These are phyloP conservation scores for Neopestalotiopsis sp. DNA, from an alignment of 2,329 filamentous ascomycete species.

Conservation along the genomic window DNA sequence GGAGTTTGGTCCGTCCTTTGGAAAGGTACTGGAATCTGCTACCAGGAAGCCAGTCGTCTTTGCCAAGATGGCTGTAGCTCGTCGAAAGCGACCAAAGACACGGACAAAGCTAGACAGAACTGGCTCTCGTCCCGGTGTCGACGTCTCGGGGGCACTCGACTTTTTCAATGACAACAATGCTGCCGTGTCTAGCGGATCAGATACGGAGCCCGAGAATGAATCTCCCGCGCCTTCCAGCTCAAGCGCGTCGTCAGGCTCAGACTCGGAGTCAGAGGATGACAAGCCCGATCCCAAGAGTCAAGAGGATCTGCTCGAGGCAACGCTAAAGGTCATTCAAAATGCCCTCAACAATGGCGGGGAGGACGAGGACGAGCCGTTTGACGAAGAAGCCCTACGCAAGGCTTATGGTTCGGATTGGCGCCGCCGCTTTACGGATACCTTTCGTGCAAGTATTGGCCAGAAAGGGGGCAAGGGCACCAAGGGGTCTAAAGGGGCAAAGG, in stretches of 20 bases:
- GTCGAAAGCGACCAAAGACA: not conserved
- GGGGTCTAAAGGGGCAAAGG: too few relatives aligned
- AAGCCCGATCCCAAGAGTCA: not conserved
- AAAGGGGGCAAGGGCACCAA: not conserved
- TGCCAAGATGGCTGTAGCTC: not conserved
- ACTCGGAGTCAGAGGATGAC: not conserved
- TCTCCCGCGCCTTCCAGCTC: not conserved
- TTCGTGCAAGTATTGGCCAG: not conserved
- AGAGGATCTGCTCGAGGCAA: not conserved
- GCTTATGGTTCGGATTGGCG: not conserved
- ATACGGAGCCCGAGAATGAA: not conserved
- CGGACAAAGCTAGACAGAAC: not conserved
- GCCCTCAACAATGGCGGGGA: not conserved
- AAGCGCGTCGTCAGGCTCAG: not conserved
- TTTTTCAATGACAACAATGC: not conserved
- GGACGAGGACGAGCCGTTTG: not conserved
- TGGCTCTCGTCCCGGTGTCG: not conserved
- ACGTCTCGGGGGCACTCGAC: not conserved
- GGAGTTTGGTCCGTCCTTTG: slow-evolving; percentile 10
- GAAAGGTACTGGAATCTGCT: not conserved
- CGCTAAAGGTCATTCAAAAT: not conserved
- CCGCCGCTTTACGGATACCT: not conserved
- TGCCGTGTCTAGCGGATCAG: not conserved
- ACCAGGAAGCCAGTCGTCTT: not conserved
- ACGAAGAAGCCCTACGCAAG: not conserved